Evolutionary conservation across 768 basidiomycete species (phyloP), one percentile per base, ranked within the genome.

Genomic region (Tricholomella constricta): DNA sequence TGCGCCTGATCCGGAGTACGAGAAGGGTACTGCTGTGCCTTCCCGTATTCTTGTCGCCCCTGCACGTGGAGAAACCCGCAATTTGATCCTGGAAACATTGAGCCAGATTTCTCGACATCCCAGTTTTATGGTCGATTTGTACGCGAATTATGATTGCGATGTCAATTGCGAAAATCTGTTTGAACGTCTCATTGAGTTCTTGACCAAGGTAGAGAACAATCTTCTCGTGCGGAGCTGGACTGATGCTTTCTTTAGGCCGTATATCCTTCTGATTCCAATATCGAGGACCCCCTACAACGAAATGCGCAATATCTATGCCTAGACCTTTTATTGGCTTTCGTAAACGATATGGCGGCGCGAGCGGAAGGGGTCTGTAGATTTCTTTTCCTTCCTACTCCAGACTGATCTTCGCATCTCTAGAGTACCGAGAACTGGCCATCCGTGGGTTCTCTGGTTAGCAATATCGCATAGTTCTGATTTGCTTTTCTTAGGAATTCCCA

Each of bases 71-170:
- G 92, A 94, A 70, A 91, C 88, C 8, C 83, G 94, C 20, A 91
- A 96, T 63, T 73, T 98, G 51, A 85, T 98, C 62, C 74, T 99
- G 53, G 96, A 98, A 69, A 89, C 89, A 4, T 73, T 98, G 22
- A 81, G 81, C 48, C 88, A 91, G 48, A 82, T 95, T 38, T 87
- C 91, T 14, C 78, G 88, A 2, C 85, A 89, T 61, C 84, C 91
- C 2, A 91, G 87, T 65, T 95, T 96, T 74, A 93, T 97, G 89
- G 91, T 96, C 41, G 94, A 98, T 63, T 75, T 97, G 12, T 99
- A 93, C 74, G 80, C 85, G 49, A 99, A 98, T 68, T 99, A 98
- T 69, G 97, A 99, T 66, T 98, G 94, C 64, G 94, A 97, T 63
- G 85, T 89, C 58, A 96, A 98, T 64, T 94, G 92, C 68, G 97